Percentiles rank a stretch among this genome's conserved stretches.
phyloP scores from a whole-genome alignment of 345 rosid species.

The Nasturtium officinale region DNA sequence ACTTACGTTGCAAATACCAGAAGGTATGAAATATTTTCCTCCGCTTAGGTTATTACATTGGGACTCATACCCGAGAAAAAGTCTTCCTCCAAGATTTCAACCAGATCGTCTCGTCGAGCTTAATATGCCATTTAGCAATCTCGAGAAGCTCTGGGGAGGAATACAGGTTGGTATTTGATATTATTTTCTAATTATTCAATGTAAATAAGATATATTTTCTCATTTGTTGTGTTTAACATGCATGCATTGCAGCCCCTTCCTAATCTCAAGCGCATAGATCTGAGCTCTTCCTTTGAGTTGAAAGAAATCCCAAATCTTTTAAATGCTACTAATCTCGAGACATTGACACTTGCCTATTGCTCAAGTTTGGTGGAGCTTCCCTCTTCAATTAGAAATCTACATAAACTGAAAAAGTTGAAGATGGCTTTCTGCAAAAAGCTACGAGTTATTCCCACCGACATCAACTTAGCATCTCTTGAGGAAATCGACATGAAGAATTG shows the following conservation, averaged over 20 bases:
- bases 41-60: conserved; percentile 38
- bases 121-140: not conserved
- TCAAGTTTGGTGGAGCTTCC: conserved; percentile 8
- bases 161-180: not conserved
- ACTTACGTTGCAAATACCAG: no score
- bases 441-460: no score
- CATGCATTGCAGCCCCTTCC: conserved; percentile 27
- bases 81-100: conserved; percentile 22
- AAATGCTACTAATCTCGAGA: not conserved
- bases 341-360: conserved; percentile 13
- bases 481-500: not conserved
- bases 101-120: conserved; percentile 6
- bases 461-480: no score
- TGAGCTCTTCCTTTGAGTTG: not conserved
- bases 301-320: conserved; percentile 25
- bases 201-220: not conserved
- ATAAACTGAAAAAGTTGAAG: not conserved
- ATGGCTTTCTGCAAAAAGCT: not conserved
- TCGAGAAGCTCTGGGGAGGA: not conserved
- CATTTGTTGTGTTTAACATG: not conserved
- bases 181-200: not conserved
- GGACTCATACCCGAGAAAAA: not conserved
- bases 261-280: conserved; percentile 18
- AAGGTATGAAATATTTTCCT: conserved; percentile 14
- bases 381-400: not conserved